phyloP scores from a whole-genome alignment of 2,329 filamentous ascomycete genomes.

The Ampelomyces quisqualis region DNA sequence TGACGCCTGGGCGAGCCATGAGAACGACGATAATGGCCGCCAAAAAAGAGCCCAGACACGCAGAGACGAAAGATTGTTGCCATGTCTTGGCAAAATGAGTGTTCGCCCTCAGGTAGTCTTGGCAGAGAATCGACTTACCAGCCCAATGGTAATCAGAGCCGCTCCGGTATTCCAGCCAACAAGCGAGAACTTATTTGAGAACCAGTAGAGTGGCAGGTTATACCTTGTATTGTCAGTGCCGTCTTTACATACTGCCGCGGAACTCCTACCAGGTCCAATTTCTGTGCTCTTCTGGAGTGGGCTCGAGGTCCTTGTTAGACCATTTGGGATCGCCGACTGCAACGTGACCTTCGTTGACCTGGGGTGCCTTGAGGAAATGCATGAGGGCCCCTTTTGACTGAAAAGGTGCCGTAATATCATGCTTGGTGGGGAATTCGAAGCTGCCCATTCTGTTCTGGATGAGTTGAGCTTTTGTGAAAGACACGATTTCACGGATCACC shows the following conservation, averaged over 20 bases:
- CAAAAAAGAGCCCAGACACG: constrained; percentile 24
- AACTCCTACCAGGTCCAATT: constrained; percentile 26
- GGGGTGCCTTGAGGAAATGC: constrained; percentile 15
- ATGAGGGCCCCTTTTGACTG: constrained; percentile 24
- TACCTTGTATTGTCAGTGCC: constrained; percentile 9
- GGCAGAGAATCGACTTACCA: too few species aligned
- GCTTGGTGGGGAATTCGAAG: constrained; percentile 7
- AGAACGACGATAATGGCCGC: constrained; percentile 23
- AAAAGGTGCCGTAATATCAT: constrained; percentile 12
- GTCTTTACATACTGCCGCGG: background rate
- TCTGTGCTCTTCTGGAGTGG: constrained; percentile 22
- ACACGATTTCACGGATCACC: background rate
- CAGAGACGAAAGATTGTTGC: constrained; percentile 27
- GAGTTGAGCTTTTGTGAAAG: background rate
- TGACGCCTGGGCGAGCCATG: constrained; percentile 27
- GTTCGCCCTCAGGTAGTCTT: too few species aligned
- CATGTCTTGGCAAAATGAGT: too few species aligned
- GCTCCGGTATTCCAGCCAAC: constrained; percentile 25
- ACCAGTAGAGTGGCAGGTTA: constrained; percentile 27
- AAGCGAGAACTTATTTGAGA: constrained; percentile 22
- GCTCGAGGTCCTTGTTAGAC: constrained; percentile 31
- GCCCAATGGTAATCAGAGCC: constrained; percentile 18
- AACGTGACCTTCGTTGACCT: constrained; percentile 14
- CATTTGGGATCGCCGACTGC: constrained; percentile 21
- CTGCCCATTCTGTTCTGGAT: constrained; percentile 6